Base-by-base conservation (phyloP, 2,329 filamentous ascomycete genomes). In the Elsinoe fawcettii region DNA sequence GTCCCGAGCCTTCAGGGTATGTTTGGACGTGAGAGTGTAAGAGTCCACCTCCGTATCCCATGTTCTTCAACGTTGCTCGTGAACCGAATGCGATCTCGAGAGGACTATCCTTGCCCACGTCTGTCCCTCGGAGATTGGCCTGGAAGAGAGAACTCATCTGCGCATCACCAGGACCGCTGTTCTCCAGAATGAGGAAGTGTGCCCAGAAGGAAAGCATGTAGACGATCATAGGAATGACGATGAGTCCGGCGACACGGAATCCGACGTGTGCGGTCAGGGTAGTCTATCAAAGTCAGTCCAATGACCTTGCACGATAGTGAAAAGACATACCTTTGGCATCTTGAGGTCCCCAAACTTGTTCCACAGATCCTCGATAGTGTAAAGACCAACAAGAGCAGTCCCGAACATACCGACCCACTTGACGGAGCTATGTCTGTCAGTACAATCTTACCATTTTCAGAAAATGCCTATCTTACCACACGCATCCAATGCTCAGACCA, bases 81-180 rank as follows among this genome's bases (percentile, higher is more conserved):
- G 93, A 99, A 23, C 95, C 93, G 62, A 87, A 79, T 4, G 90
- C 92, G 63, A 99, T 79, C 69, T 99, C 93, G 14, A 99, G 80
- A 20, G 95, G 93, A 68, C 91, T 96, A 71, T 96, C 87, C 71
- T 89, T 90, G 68, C 92, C 92, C 61, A 99, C 92, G 63, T 95
- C 88, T 9, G 92, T 97, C 23, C 93, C 93, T 66, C 84, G 86
- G 36, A 99, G 80, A 69, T 99, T 99, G 49, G 95, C 93, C 72
- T 99, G 93, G 81, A 99, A 99, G 53, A 99, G 83, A 23, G 93
- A 99, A 76, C 91, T 96, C 93, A 99, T 99, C 74, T 99, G 93
- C n/a, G 93, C 93, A 76, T 99, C 93, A 56, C 93, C 93, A 6
- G 95, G 93, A 18, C 93, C 93, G 66, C 86, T 92, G 74, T 90